Conservation (phyloP, 306 rosid species). For the Acacia acuminata region DNA sequence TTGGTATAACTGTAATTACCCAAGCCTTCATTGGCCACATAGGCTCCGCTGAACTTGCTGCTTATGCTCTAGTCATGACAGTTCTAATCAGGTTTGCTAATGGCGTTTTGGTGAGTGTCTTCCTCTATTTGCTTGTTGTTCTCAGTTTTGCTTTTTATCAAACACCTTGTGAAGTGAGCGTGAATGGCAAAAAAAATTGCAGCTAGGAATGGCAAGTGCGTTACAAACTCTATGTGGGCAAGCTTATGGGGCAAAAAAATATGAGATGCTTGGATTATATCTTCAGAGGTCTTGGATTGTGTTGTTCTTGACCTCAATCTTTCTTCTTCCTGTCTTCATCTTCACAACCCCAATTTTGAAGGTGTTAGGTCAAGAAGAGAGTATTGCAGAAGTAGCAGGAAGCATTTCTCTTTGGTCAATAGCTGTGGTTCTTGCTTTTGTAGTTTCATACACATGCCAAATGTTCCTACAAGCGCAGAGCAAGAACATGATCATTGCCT, state of each 20-base stretch:
- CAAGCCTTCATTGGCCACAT: slow-evolving; percentile 59
- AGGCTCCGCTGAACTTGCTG: slow-evolving; percentile 58
- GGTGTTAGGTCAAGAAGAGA: slow-evolving; percentile 52
- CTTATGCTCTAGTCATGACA: slow-evolving; percentile 52
- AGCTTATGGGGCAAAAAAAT: slow-evolving; percentile 62
- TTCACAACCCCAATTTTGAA: slow-evolving; percentile 52
- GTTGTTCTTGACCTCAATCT: slow-evolving; percentile 32
- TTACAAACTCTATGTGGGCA: slow-evolving; percentile 70
- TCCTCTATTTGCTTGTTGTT: neutral
- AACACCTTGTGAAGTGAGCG: neutral
- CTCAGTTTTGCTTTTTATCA: neutral
- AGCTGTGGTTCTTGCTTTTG: slow-evolving; percentile 40
- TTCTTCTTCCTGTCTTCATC: slow-evolving; percentile 51
- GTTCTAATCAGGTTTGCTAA: slow-evolving; percentile 54
- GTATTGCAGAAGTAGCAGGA: slow-evolving; percentile 46
- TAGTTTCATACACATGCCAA: slow-evolving; percentile 56
- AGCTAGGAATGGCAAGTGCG: slow-evolving; percentile 82
- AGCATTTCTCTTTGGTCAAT: slow-evolving; percentile 58
- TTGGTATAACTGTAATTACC: slow-evolving; percentile 43
- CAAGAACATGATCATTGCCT: slow-evolving; percentile 57
- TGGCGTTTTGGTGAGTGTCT: slow-evolving; percentile 50
- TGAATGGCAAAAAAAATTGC: slow-evolving; percentile 12
- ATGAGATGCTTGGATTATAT: slow-evolving; percentile 63
- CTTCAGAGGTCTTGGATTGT: slow-evolving; percentile 77
- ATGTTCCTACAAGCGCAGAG: slow-evolving; percentile 68